These are phyloP conservation scores for Dryadomyces quercus-mongolicae DNA, from an alignment of 2,329 filamentous ascomycete genomes.

Conservation along the genomic window DNA sequence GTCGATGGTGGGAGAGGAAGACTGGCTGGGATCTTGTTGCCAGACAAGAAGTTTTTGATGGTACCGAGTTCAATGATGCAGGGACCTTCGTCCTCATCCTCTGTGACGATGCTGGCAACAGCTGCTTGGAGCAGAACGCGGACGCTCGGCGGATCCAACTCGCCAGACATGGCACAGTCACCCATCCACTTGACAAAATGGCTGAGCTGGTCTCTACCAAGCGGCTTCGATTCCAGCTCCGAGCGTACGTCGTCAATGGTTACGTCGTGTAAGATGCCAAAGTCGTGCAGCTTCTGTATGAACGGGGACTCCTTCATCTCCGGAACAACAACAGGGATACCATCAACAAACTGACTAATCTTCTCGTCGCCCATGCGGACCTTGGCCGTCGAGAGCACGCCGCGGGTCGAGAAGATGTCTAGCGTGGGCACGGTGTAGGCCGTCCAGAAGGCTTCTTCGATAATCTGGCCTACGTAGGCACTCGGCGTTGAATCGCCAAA, in stretches of 20 bases:
- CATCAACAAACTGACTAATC: conserved; percentile 63
- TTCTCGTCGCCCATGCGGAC: conserved; percentile 65
- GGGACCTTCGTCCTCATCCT: conserved; percentile 42
- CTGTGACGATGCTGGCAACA: conserved; percentile 53
- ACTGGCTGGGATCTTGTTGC: conserved; percentile 67
- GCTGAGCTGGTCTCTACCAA: conserved; percentile 64
- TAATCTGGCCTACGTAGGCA: conserved; percentile 66
- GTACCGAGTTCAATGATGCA: conserved; percentile 61
- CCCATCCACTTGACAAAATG: conserved; percentile 80
- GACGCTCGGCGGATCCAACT: conserved; percentile 59
- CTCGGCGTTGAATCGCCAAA: conserved; percentile 87
- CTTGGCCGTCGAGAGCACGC: conserved; percentile 71
- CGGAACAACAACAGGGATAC: conserved; percentile 75
- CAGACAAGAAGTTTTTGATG: conserved; percentile 63
- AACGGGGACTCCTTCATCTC: conserved; percentile 64
- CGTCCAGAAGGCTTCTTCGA: conserved; percentile 95
- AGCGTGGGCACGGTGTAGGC: conserved; percentile 73
- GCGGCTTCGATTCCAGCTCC: conserved; percentile 70
- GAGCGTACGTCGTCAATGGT: conserved; percentile 75
- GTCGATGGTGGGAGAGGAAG: conserved; percentile 72
- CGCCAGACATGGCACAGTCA: conserved; percentile 55
- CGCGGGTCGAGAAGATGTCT: conserved; percentile 78
- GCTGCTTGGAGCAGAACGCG: conserved; percentile 66
- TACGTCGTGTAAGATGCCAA: conserved; percentile 76
- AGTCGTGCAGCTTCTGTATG: conserved; percentile 67